Percentiles rank a stretch among this genome's conserved stretches.
Conservation (phyloP, 176 grass and related monocot genomes). For the Aechmea fasciata region DNA sequence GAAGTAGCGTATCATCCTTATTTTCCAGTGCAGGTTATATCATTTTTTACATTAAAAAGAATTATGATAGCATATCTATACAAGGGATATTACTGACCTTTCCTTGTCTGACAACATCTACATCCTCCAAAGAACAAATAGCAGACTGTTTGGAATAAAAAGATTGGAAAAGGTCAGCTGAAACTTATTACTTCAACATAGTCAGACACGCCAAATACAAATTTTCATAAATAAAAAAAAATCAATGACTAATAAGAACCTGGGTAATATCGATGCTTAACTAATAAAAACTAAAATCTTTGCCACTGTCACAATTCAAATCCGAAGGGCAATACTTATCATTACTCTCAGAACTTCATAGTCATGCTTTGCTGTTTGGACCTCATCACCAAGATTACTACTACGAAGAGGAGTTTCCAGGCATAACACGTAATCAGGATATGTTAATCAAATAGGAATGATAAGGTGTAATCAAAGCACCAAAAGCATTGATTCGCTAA, state of each 20-base stretch:
- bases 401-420: too few species aligned
- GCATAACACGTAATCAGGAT: too few species aligned
- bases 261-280: too few species aligned
- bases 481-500: too few species aligned
- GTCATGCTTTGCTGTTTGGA: too few species aligned
- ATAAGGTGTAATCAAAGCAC: too few species aligned
- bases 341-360: too few species aligned
- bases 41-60: neutral
- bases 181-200: neutral
- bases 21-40: neutral
- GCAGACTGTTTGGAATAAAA: constrained; percentile 51
- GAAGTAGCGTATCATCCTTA: neutral
- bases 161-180: constrained; percentile 6
- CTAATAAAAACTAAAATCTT: too few species aligned
- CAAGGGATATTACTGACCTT: constrained; percentile 34
- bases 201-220: neutral
- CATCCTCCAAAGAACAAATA: constrained; percentile 82
- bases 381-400: too few species aligned
- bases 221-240: neutral
- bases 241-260: neutral
- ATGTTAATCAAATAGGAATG: too few species aligned
- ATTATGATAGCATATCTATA: neutral
- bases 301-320: too few species aligned
- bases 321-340: too few species aligned
- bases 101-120: constrained; percentile 54